Conservation (phyloP, 2,329 filamentous ascomycete genomes). For the Trichoderma gracile region DNA sequence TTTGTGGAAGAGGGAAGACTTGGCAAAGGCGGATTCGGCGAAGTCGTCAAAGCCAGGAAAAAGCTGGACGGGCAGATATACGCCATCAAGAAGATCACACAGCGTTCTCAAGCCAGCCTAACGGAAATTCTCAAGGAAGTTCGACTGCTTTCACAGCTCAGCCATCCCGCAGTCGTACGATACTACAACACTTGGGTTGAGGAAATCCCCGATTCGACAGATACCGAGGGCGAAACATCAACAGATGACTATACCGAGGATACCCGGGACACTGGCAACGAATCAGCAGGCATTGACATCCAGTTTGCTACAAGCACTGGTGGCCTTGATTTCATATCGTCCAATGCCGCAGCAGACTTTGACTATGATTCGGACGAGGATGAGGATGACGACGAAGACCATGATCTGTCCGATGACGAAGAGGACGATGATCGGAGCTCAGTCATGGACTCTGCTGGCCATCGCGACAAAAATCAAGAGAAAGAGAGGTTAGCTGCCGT, state of each 20-base stretch:
- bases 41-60: slow-evolving; percentile 93
- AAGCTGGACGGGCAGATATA: slow-evolving; percentile 93
- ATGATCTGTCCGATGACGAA: slow-evolving; percentile 50
- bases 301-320: slow-evolving; percentile 72
- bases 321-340: slow-evolving; percentile 91
- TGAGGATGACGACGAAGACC: slow-evolving; percentile 48
- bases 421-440: slow-evolving; percentile 50
- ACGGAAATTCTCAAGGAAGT: slow-evolving; percentile 85
- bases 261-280: slow-evolving; percentile 36
- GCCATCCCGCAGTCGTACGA: slow-evolving; percentile 81
- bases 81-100: slow-evolving; percentile 94
- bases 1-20: slow-evolving; percentile 88
- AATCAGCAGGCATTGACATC: slow-evolving; percentile 48
- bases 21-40: slow-evolving; percentile 92
- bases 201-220: slow-evolving; percentile 57
- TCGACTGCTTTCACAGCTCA: slow-evolving; percentile 84
- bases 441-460: slow-evolving; percentile 37
- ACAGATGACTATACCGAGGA: slow-evolving; percentile 49
- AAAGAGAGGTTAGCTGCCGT: slow-evolving; percentile 36
- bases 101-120: slow-evolving; percentile 74
- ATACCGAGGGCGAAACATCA: slow-evolving; percentile 59
- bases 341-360: slow-evolving; percentile 77
- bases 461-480: slow-evolving; percentile 35
- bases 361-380: slow-evolving; percentile 59
- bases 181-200: slow-evolving; percentile 98